These are phyloP conservation scores for Fusarium sp. DNA, from an alignment of 2,329 filamentous ascomycete genomes.

Conservation along the genomic window DNA sequence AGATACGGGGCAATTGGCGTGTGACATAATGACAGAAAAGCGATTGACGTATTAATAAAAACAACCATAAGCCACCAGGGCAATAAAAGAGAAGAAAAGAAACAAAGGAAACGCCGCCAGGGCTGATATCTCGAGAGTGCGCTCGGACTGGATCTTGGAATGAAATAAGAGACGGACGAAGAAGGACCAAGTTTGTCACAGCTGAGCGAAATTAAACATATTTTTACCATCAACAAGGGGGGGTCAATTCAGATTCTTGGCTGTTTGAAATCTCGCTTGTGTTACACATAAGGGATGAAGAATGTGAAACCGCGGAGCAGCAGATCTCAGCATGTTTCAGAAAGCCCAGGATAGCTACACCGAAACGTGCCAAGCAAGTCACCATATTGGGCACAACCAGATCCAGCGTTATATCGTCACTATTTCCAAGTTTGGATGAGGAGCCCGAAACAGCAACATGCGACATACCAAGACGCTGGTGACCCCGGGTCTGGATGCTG, in stretches of 20 bases:
- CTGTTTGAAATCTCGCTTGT: background rate
- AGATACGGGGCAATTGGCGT: slow-evolving; percentile 52
- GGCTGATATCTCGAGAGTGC: slow-evolving; percentile 4
- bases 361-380: slow-evolving; percentile 16
- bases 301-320: background rate
- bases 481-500: background rate
- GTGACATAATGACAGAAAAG: slow-evolving; percentile 44
- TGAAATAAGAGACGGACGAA: background rate
- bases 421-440: slow-evolving; percentile 6
- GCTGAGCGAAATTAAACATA: no score
- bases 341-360: background rate
- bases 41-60: background rate
- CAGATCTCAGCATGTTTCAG: slow-evolving; percentile 17
- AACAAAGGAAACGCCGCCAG: slow-evolving; percentile 29
- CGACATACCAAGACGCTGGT: slow-evolving; percentile 16
- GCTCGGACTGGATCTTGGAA: background rate
- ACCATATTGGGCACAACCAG: background rate
- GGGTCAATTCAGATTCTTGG: background rate
- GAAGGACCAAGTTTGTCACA: background rate
- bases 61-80: slow-evolving; percentile 30
- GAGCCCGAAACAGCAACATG: slow-evolving; percentile 14
- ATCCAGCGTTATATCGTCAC: background rate
- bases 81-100: slow-evolving; percentile 9
- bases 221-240: background rate
- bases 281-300: no score